Conservation (phyloP, 1,284 basidiomycete genomes). For the Leccinum cinnamomeum region DNA sequence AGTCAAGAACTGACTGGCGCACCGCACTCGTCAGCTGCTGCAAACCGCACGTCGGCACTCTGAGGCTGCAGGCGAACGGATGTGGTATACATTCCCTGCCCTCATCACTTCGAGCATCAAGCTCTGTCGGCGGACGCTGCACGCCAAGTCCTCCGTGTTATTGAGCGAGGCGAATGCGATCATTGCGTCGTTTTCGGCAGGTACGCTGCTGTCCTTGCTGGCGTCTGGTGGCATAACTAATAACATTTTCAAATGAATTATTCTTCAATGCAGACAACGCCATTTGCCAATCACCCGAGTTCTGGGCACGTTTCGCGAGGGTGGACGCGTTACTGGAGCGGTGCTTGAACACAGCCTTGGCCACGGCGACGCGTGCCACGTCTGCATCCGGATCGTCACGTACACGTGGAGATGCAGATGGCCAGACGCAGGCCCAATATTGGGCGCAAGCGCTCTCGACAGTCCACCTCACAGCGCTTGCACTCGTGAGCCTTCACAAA, state of each 20-base stretch:
- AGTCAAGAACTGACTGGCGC: too few species aligned
- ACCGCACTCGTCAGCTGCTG: too few species aligned
- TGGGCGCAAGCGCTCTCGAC: conserved; percentile 14
- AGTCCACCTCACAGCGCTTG: conserved; percentile 32
- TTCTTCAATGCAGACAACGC: conserved; percentile 19
- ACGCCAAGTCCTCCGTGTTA: conserved; percentile 36
- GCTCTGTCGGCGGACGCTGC: conserved; percentile 15
- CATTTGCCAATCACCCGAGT: conserved; percentile 20
- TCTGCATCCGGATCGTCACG: conserved; percentile 6
- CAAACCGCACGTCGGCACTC: too few species aligned
- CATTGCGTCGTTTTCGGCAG: conserved; percentile 27
- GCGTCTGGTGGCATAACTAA: background rate
- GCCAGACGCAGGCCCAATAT: background rate
- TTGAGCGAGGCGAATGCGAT: conserved; percentile 35
- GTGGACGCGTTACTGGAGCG: conserved; percentile 38
- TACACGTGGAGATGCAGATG: conserved; percentile 9
- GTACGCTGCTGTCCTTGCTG: conserved; percentile 17
- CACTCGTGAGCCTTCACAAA: conserved; percentile 40
- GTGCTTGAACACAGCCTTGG: conserved; percentile 26
- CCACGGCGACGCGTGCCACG: too few species aligned
- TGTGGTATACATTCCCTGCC: too few species aligned
- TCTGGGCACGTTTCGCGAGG: conserved; percentile 31
- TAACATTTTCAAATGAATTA: background rate
- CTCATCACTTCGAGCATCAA: too few species aligned
- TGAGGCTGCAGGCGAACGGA: too few species aligned